Conservation (phyloP, 2,329 filamentous ascomycete species). For the Venturiaceae sp. region DNA sequence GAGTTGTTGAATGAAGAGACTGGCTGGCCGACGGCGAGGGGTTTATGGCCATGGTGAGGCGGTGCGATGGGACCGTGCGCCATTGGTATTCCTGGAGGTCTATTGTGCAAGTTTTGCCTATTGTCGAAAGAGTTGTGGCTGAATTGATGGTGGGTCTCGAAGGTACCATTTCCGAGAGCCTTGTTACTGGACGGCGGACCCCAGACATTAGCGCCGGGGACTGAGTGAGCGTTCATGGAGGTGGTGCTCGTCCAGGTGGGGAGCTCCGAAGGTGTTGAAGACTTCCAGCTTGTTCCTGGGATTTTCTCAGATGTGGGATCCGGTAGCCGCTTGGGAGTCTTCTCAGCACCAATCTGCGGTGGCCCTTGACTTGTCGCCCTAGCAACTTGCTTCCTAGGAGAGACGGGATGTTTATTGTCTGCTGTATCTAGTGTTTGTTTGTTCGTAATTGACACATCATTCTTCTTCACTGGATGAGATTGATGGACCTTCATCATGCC, state of each 20-base stretch:
- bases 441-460: conserved; percentile 4
- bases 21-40: neutral
- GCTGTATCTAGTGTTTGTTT: neutral
- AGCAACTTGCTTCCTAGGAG: neutral
- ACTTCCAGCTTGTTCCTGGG: neutral
- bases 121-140: conserved; percentile 3
- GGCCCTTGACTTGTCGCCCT: neutral
- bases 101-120: neutral
- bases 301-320: neutral
- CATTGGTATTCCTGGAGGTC: neutral
- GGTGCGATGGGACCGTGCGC: conserved; percentile 6
- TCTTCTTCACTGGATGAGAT: conserved; percentile 38
- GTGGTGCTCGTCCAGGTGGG: conserved; percentile 5
- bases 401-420: neutral
- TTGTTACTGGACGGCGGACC: conserved; percentile 6
- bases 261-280: neutral
- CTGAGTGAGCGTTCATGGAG: conserved; percentile 1
- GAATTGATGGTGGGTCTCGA: conserved; percentile 5
- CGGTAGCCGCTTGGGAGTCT: neutral
- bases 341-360: neutral
- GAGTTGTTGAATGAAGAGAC: neutral
- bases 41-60: neutral
- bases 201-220: conserved; percentile 6
- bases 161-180: conserved; percentile 10
- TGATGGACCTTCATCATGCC: conserved; percentile 54